Evolutionary conservation across 2,329 filamentous ascomycete genomes (phyloP).

Genomic region (Colletotrichum falcatum): DNA sequence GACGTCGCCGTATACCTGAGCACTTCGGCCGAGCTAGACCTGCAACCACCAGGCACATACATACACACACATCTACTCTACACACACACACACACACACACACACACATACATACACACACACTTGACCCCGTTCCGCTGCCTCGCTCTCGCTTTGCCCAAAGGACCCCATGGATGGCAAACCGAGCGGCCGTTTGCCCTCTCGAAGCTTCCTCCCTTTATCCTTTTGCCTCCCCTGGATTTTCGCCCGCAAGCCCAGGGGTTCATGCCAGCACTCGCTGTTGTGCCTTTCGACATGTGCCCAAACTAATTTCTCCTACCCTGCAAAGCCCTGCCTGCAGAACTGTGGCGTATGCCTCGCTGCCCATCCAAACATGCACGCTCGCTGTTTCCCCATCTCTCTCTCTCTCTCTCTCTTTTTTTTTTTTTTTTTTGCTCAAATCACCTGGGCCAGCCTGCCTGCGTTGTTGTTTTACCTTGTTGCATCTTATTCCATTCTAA

Average conservation of each 20-base stretch:
- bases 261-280: constrained; percentile 11
- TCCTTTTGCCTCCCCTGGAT: not conserved
- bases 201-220: not conserved
- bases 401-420: too few relatives aligned
- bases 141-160: not conserved
- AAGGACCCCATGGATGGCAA: not conserved
- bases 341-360: constrained; percentile 26
- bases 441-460: not conserved
- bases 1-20: constrained; percentile 29
- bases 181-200: constrained; percentile 5
- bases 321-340: constrained; percentile 35
- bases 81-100: too few relatives aligned
- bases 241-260: constrained; percentile 20
- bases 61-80: too few relatives aligned
- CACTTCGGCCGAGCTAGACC: constrained; percentile 29
- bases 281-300: not conserved
- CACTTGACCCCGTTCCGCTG: too few relatives aligned
- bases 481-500: not conserved
- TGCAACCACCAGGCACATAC: constrained; percentile 6
- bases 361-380: not conserved
- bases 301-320: not conserved
- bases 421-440: too few relatives aligned
- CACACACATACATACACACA: too few relatives aligned
- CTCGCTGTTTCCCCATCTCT: not conserved
- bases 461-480: too few relatives aligned